Conservation (phyloP, 495 filamentous ascomycete genomes). For the Xylaria cubensis region DNA sequence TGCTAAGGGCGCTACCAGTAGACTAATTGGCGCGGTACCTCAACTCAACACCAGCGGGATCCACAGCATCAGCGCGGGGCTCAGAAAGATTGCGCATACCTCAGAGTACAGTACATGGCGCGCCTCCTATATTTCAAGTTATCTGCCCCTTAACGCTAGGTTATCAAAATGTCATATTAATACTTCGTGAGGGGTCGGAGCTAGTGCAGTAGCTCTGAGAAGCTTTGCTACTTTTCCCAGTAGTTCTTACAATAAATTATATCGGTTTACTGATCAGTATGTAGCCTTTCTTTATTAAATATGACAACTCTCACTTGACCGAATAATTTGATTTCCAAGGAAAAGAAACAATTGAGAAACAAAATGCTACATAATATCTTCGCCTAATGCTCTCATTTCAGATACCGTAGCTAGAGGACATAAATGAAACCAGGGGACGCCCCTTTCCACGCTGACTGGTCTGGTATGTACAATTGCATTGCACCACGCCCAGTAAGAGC, state of each 20-base stretch:
- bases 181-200: slow-evolving; percentile 1
- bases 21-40: neutral
- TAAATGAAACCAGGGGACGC: slow-evolving; percentile 6
- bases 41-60: neutral
- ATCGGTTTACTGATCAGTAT: neutral
- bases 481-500: neutral
- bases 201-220: neutral
- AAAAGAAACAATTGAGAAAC: slow-evolving; percentile 4
- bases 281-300: neutral
- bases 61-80: slow-evolving; percentile 11
- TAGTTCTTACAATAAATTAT: too few relatives aligned
- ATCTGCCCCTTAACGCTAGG: neutral
- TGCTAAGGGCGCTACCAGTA: slow-evolving; percentile 3
- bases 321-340: neutral
- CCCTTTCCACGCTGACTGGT: slow-evolving; percentile 2
- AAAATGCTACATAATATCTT: slow-evolving; percentile 7
- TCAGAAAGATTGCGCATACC: neutral
- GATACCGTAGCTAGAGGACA: neutral
- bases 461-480: neutral
- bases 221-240: neutral
- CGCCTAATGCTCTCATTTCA: slow-evolving; percentile 3
- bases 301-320: neutral
- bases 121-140: too few relatives aligned
- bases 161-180: neutral
- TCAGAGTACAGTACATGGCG: too few relatives aligned